Percentiles rank a stretch among this genome's conserved stretches.
phyloP scores from a whole-genome alignment of 2,329 filamentous ascomycete species.

The Ophiostoma sp. region DNA sequence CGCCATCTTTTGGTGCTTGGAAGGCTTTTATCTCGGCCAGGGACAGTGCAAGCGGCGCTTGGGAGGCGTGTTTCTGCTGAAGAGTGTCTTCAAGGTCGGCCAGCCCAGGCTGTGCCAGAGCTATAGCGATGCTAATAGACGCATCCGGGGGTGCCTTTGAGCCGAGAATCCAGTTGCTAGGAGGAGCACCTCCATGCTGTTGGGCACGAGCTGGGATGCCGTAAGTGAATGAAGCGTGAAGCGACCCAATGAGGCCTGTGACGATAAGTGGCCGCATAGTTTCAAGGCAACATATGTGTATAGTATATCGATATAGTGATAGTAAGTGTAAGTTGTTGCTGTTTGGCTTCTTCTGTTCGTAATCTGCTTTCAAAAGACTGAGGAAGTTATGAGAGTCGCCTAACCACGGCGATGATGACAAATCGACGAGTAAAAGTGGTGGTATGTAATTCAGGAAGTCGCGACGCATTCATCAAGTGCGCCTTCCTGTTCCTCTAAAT shows the following conservation, averaged over 20 bases:
- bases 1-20: conserved; percentile 34
- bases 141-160: conserved; percentile 4
- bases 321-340: not conserved
- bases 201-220: not conserved
- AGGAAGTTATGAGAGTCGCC: not conserved
- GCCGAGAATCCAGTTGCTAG: conserved; percentile 19
- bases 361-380: not conserved
- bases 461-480: not conserved
- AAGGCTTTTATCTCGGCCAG: conserved; percentile 37
- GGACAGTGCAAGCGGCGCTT: conserved; percentile 30
- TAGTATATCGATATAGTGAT: not conserved
- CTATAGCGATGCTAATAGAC: conserved; percentile 21
- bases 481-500: not conserved
- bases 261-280: not conserved
- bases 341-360: not conserved
- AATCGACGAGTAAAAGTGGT: not conserved
- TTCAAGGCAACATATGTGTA: not conserved
- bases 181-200: not conserved
- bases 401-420: not conserved
- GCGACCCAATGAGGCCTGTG: not conserved
- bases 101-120: conserved; percentile 22
- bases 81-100: conserved; percentile 14
- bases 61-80: not conserved
- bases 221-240: not conserved
- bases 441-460: not conserved